Evolutionary conservation across 1,284 basidiomycete species (phyloP).

Genomic region (Tilletia indica): DNA sequence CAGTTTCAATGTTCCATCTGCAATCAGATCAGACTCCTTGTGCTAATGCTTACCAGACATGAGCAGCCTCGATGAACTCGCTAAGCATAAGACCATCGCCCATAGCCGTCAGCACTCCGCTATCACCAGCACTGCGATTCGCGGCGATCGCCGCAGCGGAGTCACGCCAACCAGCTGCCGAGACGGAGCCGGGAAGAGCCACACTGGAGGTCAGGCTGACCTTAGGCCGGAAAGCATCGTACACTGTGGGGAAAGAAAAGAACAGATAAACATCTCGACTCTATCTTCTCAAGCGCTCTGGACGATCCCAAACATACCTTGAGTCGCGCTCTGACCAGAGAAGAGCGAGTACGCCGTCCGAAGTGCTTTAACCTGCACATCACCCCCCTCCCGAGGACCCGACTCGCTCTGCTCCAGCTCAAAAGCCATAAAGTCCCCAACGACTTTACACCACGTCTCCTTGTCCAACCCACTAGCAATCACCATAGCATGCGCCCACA

Average conservation of each 20-base stretch:
- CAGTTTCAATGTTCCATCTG: background rate
- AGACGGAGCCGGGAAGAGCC: background rate
- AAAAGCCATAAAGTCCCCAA: slow-evolving; percentile 76
- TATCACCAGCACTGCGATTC: slow-evolving; percentile 64
- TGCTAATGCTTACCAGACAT: slow-evolving; percentile 71
- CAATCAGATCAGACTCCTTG: slow-evolving; percentile 7
- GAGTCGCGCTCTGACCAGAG: slow-evolving; percentile 35
- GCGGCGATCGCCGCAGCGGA: slow-evolving; percentile 79
- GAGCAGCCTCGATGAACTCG: slow-evolving; percentile 79
- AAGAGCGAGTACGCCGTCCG: slow-evolving; percentile 30
- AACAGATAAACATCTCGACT: background rate
- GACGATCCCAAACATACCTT: background rate
- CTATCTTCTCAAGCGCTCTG: background rate
- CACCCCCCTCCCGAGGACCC: background rate
- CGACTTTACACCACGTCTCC: slow-evolving; percentile 87
- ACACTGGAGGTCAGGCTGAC: slow-evolving; percentile 26
- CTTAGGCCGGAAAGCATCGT: slow-evolving; percentile 46
- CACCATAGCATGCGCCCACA: slow-evolving; percentile 95
- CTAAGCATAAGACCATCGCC: slow-evolving; percentile 76
- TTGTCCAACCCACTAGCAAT: slow-evolving; percentile 91
- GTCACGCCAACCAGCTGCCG: slow-evolving; percentile 73
- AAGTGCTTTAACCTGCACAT: background rate
- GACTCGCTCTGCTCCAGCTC: slow-evolving; percentile 64
- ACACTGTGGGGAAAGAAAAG: slow-evolving; percentile 21
- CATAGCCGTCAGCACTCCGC: slow-evolving; percentile 74